Percentiles rank a stretch among this genome's conserved stretches.
These are phyloP conservation scores for Cyberlindnera misumaiensis DNA, from an alignment of 805 yeast species.

Conservation along the genomic window DNA sequence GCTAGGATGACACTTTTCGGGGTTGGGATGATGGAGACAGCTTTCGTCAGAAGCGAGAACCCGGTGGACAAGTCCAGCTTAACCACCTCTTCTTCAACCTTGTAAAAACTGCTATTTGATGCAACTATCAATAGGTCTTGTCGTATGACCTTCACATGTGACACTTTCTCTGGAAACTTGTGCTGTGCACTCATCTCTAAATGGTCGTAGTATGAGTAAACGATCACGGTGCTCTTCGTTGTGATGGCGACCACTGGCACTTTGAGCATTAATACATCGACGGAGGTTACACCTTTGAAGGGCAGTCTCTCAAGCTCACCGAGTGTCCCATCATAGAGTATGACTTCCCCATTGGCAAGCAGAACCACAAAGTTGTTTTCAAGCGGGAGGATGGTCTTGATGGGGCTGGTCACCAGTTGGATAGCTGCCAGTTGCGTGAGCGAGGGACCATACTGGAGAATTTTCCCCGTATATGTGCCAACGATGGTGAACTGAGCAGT, in stretches of 20 bases:
- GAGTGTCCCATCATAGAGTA: conserved; percentile 8
- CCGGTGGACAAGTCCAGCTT: conserved; percentile 2
- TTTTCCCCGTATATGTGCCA: conserved; percentile 7
- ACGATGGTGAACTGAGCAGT: conserved; percentile 3
- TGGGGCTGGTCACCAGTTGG: conserved; percentile 5
- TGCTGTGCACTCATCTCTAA: conserved; percentile 22
- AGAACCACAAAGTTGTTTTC: conserved; percentile 2
- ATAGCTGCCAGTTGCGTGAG: conserved; percentile 1
- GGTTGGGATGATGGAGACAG: not conserved
- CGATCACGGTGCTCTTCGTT: conserved; percentile 12
- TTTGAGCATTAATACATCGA: conserved; percentile 3
- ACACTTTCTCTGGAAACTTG: conserved; percentile 23
- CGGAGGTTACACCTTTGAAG: conserved; percentile 9
- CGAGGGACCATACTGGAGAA: conserved; percentile 4
- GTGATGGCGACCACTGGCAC: conserved; percentile 9
- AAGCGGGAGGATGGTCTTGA: conserved; percentile 2
- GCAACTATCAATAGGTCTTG: conserved; percentile 15
- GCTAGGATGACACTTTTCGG: not conserved
- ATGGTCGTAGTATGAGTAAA: conserved; percentile 15
- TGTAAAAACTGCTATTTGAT: conserved; percentile 19
- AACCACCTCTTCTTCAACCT: conserved; percentile 9
- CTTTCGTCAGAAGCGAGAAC: not conserved
- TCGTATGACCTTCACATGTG: conserved; percentile 18
- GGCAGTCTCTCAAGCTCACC: conserved; percentile 16
- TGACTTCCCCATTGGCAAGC: conserved; percentile 1